phyloP scores from a whole-genome alignment of 2,329 filamentous ascomycete species.

The Drechslera avenae region DNA sequence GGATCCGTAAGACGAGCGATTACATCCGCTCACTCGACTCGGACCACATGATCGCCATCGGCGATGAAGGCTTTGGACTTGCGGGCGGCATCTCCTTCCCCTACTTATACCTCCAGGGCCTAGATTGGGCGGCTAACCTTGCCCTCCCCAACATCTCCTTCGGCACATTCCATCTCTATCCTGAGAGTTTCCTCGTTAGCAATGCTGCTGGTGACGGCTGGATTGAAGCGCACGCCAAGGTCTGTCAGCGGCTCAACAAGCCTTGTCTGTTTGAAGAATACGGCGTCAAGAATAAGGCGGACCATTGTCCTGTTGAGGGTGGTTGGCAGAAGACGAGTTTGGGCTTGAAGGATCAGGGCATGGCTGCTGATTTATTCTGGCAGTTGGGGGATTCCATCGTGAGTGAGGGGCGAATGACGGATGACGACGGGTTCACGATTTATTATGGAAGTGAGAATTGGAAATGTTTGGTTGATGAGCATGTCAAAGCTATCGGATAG shows the following conservation, averaged over 20 bases:
- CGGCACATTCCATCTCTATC: conserved; percentile 61
- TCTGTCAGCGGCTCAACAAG: conserved; percentile 47
- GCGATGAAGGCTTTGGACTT: conserved; percentile 65
- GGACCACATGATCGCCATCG: conserved; percentile 66
- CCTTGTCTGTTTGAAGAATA: conserved; percentile 51
- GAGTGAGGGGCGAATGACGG: conserved; percentile 29
- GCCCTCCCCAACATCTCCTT: conserved; percentile 61
- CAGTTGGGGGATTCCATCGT: conserved; percentile 36
- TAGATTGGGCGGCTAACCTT: conserved; percentile 59
- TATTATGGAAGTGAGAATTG: conserved; percentile 38
- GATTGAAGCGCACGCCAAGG: conserved; percentile 53
- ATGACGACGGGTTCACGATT: conserved; percentile 41
- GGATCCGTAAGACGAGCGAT: conserved; percentile 62
- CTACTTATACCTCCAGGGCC: conserved; percentile 57
- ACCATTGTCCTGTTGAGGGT: conserved; percentile 37
- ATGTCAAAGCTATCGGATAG: conserved; percentile 34
- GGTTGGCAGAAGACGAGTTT: conserved; percentile 41
- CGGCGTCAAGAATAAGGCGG: conserved; percentile 28
- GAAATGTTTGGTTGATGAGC: conserved; percentile 39
- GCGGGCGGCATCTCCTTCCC: conserved; percentile 57
- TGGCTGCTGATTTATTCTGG: conserved; percentile 45
- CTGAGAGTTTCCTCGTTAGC: conserved; percentile 47
- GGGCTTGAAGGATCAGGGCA: conserved; percentile 26
- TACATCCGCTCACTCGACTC: conserved; percentile 69
- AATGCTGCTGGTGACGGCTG: conserved; percentile 53